These are phyloP conservation scores for Pseudogymnoascus sp. DNA, from an alignment of 2,329 filamentous ascomycete genomes.

Conservation along the genomic window DNA sequence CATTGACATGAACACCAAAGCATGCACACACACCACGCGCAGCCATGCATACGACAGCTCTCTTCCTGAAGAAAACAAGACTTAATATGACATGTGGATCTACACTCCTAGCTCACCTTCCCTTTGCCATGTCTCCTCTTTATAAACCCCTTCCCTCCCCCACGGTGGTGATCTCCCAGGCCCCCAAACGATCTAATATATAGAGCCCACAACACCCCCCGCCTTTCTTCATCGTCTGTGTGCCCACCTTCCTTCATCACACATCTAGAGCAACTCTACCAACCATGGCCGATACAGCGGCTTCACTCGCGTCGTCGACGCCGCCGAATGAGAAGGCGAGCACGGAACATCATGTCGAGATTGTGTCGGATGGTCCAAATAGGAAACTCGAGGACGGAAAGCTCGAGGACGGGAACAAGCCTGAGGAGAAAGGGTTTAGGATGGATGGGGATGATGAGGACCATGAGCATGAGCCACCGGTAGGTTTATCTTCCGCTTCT, in stretches of 20 bases:
- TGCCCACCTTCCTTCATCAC: background rate
- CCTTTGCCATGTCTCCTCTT: background rate
- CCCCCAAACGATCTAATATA: background rate
- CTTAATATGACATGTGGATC: constrained; percentile 5
- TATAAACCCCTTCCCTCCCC: background rate
- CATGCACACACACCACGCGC: background rate
- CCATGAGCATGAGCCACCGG: constrained; percentile 39
- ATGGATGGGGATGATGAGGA: constrained; percentile 40
- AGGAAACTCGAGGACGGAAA: background rate
- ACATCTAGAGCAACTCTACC: background rate
- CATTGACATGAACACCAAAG: background rate
- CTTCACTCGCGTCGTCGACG: constrained; percentile 15
- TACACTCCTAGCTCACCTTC: background rate
- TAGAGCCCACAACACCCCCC: background rate
- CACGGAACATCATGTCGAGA: background rate
- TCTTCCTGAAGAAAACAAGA: background rate
- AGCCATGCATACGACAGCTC: background rate
- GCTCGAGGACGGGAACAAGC: constrained; percentile 27
- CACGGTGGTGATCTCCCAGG: background rate
- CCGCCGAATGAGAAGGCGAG: constrained; percentile 20
- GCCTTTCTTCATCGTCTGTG: background rate
- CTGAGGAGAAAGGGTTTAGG: constrained; percentile 38
- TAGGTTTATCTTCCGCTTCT: constrained; percentile 22
- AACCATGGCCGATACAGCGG: constrained; percentile 1
- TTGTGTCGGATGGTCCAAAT: background rate